Evolutionary conservation across 1,284 basidiomycete species (phyloP).

Genomic region (Papiliotrema fonsecae): DNA sequence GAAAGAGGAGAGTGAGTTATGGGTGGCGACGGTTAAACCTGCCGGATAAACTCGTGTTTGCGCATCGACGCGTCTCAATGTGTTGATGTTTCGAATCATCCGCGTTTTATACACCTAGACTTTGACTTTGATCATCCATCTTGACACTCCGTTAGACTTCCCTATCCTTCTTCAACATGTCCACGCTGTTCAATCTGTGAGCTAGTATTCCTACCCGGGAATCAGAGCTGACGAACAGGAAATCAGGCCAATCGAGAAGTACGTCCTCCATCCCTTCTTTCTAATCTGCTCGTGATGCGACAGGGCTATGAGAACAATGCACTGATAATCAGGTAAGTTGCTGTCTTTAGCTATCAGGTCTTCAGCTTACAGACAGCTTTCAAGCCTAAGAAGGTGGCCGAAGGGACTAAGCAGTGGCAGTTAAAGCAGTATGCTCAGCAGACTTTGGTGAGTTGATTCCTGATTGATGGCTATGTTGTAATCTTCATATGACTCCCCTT

Average conservation of each 20-base stretch:
- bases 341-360: background rate
- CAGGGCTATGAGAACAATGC: background rate
- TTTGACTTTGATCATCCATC: background rate
- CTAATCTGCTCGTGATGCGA: background rate
- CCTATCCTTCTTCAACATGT: conserved; percentile 32
- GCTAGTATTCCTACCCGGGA: conserved; percentile 6
- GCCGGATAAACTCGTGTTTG: background rate
- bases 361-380: conserved; percentile 55
- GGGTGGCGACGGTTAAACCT: background rate
- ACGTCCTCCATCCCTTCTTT: conserved; percentile 6
- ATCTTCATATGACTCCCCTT: no score
- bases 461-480: no score
- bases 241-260: conserved; percentile 41
- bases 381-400: conserved; percentile 92
- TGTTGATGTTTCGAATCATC: no score
- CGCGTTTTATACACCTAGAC: background rate
- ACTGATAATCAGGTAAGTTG: background rate
- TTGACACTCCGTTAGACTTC: background rate
- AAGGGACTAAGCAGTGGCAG: conserved; percentile 96
- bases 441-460: conserved; percentile 69
- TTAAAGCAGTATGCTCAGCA: conserved; percentile 95
- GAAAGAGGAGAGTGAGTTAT: no score
- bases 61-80: no score
- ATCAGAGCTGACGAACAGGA: conserved; percentile 27
- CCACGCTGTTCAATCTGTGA: conserved; percentile 41